These are phyloP conservation scores for Basipetospora chlamydospora DNA, from an alignment of 2,329 filamentous ascomycete species.

Conservation along the genomic window DNA sequence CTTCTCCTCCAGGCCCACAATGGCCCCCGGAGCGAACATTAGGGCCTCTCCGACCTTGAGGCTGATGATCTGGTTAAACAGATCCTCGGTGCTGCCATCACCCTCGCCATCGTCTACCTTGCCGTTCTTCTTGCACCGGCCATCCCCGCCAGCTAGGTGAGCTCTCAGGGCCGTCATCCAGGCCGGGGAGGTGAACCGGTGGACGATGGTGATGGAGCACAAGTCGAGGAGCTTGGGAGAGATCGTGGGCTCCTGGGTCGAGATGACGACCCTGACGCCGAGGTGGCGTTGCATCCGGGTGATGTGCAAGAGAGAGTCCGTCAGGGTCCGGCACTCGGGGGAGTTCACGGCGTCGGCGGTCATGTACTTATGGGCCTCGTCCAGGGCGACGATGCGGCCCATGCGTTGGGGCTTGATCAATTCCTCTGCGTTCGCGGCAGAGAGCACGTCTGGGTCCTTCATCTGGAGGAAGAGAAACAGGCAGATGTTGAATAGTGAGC, in stretches of 20 bases:
- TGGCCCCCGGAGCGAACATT: slow-evolving; percentile 29
- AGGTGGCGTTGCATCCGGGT: slow-evolving; percentile 61
- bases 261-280: slow-evolving; percentile 52
- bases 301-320: slow-evolving; percentile 42
- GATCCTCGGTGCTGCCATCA: too few species aligned
- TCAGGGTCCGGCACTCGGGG: slow-evolving; percentile 40
- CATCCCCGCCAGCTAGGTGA: slow-evolving; percentile 26
- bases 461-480: slow-evolving; percentile 43
- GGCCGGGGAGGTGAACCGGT: slow-evolving; percentile 53
- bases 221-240: slow-evolving; percentile 54
- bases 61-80: slow-evolving; percentile 27
- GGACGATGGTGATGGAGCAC: slow-evolving; percentile 56
- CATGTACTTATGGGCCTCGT: slow-evolving; percentile 72
- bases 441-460: not conserved
- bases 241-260: slow-evolving; percentile 65
- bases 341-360: slow-evolving; percentile 27
- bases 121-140: not conserved
- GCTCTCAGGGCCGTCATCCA: slow-evolving; percentile 35
- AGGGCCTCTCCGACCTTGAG: slow-evolving; percentile 30
- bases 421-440: slow-evolving; percentile 2
- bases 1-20: slow-evolving; percentile 17
- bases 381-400: slow-evolving; percentile 52
- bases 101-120: too few species aligned
- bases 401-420: too few species aligned
- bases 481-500: slow-evolving; percentile 58